Evolutionary conservation across 2,329 filamentous ascomycete genomes (phyloP).

Genomic region (Endocalyx cinctus): DNA sequence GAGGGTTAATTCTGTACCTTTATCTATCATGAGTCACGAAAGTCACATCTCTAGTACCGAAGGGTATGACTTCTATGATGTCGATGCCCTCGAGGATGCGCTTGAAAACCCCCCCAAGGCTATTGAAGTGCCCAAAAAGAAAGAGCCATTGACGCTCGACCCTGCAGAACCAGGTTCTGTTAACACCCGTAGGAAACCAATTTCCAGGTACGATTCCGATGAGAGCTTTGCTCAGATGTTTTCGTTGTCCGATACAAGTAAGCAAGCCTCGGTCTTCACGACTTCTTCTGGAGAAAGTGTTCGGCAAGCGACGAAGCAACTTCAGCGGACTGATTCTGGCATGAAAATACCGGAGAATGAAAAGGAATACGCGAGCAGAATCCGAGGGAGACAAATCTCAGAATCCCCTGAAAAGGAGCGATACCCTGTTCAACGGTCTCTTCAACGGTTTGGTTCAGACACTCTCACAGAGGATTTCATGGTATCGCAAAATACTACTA

Average conservation of each 20-base stretch:
- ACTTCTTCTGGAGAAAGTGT: slow-evolving; percentile 30
- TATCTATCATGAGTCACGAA: slow-evolving; percentile 47
- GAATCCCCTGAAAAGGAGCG: slow-evolving; percentile 19
- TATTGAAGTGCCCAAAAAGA: slow-evolving; percentile 48
- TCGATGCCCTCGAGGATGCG: slow-evolving; percentile 46
- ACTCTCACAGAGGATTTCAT: slow-evolving; percentile 22
- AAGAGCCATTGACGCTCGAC: slow-evolving; percentile 32
- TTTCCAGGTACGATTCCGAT: slow-evolving; percentile 49
- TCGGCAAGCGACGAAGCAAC: slow-evolving; percentile 5
- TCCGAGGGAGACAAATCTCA: slow-evolving; percentile 36
- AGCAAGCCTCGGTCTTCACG: slow-evolving; percentile 32
- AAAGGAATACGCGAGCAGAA: slow-evolving; percentile 41
- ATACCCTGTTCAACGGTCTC: slow-evolving; percentile 9
- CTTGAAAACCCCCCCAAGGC: slow-evolving; percentile 37
- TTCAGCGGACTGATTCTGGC: slow-evolving; percentile 13
- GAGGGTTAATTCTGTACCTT: slow-evolving; percentile 45
- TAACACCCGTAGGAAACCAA: slow-evolving; percentile 21
- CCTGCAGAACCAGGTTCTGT: slow-evolving; percentile 29
- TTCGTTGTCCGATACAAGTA: slow-evolving; percentile 49
- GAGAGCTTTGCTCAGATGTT: slow-evolving; percentile 57
- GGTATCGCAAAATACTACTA: slow-evolving; percentile 26
- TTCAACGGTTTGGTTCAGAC: slow-evolving; percentile 20
- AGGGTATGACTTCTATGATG: slow-evolving; percentile 63
- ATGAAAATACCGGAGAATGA: too few relatives aligned
- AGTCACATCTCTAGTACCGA: slow-evolving; percentile 52